A percentile compares a stretch with the other conserved stretches of the same genome.
These are phyloP conservation scores for Mycena floridula DNA, from an alignment of 768 basidiomycete genomes.

Conservation along the genomic window DNA sequence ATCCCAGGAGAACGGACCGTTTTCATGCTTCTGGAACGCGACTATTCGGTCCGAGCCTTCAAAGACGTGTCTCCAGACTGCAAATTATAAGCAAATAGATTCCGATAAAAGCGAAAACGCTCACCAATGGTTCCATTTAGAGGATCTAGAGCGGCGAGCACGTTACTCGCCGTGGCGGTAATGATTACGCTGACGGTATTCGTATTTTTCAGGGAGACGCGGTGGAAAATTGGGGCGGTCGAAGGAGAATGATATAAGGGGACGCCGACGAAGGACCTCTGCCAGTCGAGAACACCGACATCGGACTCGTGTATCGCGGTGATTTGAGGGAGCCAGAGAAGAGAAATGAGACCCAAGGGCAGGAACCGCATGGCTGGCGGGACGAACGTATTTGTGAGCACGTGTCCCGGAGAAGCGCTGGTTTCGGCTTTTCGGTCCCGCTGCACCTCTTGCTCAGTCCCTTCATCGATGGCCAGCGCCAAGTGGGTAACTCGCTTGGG, in stretches of 20 bases:
- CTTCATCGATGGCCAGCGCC: too few relatives aligned
- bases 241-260: conserved; percentile 46
- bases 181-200: conserved; percentile 54
- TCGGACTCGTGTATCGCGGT: conserved; percentile 65
- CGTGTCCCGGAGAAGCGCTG: too few relatives aligned
- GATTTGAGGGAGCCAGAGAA: conserved; percentile 14
- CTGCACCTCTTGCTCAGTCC: too few relatives aligned
- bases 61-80: conserved; percentile 80
- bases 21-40: conserved; percentile 50
- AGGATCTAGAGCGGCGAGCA: conserved; percentile 67
- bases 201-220: conserved; percentile 23
- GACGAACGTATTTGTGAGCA: too few relatives aligned
- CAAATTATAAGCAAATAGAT: conserved; percentile 7
- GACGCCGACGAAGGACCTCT: conserved; percentile 70
- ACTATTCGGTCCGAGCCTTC: conserved; percentile 64
- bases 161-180: conserved; percentile 66
- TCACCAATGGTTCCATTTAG: conserved; percentile 68
- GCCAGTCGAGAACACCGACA: conserved; percentile 84
- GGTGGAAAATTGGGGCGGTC: conserved; percentile 57
- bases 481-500: too few relatives aligned
- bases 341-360: conserved; percentile 9
- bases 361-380: not conserved
- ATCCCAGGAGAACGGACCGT: conserved; percentile 38
- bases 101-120: conserved; percentile 12
- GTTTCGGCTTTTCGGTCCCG: too few relatives aligned